Evolutionary conservation across 805 yeast genomes (phyloP).

Genomic region (Saccharomyces kudriavzevii): DNA sequence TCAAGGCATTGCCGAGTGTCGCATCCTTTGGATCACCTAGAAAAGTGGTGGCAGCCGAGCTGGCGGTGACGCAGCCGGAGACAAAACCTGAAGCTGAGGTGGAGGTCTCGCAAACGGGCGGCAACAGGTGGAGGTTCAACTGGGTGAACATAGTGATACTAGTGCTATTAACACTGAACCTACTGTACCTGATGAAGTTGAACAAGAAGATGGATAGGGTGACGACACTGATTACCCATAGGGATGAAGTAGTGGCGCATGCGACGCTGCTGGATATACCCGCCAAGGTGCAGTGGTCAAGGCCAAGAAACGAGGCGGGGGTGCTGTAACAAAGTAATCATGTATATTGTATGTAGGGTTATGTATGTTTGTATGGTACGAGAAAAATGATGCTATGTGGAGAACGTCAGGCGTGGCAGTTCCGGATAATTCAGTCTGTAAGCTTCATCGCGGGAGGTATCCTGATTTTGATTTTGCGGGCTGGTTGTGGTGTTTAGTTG

Average conservation of each 20-base stretch:
- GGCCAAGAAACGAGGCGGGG: background rate
- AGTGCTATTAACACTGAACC: background rate
- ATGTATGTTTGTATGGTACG: background rate
- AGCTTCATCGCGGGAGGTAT: background rate
- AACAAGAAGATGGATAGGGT: background rate
- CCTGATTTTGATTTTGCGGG: background rate
- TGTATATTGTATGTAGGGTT: background rate
- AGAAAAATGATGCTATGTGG: constrained; percentile 7
- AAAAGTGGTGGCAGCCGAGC: background rate
- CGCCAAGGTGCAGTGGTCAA: background rate
- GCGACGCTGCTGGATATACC: background rate
- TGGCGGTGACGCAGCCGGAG: background rate
- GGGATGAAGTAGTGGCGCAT: background rate
- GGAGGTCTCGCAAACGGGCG: background rate
- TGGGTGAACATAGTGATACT: background rate
- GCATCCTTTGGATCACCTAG: background rate
- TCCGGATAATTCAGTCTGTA: constrained; percentile 18
- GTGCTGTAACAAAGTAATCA: background rate
- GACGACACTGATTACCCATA: background rate
- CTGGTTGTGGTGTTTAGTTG: background rate
- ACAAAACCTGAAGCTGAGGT: background rate
- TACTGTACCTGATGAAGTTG: background rate
- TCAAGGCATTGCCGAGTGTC: background rate
- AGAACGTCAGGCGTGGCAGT: constrained; percentile 19
- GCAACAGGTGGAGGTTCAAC: background rate